Evolutionary conservation across 1,284 basidiomycete species (phyloP).

Genomic region (Peniophora sp.): DNA sequence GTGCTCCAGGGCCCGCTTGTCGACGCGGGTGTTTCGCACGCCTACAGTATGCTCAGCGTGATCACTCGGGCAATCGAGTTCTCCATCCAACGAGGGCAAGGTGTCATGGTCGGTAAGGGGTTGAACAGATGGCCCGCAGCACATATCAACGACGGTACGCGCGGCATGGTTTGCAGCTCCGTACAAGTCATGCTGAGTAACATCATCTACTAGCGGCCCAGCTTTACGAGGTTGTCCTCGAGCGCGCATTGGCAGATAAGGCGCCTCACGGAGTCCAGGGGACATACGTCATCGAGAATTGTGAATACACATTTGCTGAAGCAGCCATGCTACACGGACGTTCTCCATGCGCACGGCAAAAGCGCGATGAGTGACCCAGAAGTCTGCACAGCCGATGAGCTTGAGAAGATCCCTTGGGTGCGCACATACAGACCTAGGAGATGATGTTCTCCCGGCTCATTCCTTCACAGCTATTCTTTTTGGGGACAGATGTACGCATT

Average conservation of each 20-base stretch:
- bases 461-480: constrained; percentile 14
- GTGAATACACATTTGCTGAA: constrained; percentile 26
- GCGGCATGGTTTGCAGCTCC: too few species aligned
- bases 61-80: constrained; percentile 33
- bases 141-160: constrained; percentile 34
- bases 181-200: background rate
- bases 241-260: constrained; percentile 6
- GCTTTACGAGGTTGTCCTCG: constrained; percentile 12
- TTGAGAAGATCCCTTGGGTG: constrained; percentile 10
- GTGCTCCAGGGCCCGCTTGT: constrained; percentile 34
- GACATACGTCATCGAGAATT: constrained; percentile 14
- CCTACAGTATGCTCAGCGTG: constrained; percentile 28
- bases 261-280: constrained; percentile 15
- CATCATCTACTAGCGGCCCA: constrained; percentile 6
- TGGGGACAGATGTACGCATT: constrained; percentile 48
- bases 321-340: constrained; percentile 31
- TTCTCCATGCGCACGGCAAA: constrained; percentile 32
- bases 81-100: constrained; percentile 20
- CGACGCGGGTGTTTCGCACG: constrained; percentile 36
- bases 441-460: background rate
- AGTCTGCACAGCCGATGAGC: constrained; percentile 9
- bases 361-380: constrained; percentile 9
- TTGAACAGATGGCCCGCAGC: constrained; percentile 37
- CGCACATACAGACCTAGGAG: background rate
- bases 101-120: constrained; percentile 21